Evolutionary conservation across 208 protist species (phyloP).

Genomic region (Endotrypanum monterogeii): DNA sequence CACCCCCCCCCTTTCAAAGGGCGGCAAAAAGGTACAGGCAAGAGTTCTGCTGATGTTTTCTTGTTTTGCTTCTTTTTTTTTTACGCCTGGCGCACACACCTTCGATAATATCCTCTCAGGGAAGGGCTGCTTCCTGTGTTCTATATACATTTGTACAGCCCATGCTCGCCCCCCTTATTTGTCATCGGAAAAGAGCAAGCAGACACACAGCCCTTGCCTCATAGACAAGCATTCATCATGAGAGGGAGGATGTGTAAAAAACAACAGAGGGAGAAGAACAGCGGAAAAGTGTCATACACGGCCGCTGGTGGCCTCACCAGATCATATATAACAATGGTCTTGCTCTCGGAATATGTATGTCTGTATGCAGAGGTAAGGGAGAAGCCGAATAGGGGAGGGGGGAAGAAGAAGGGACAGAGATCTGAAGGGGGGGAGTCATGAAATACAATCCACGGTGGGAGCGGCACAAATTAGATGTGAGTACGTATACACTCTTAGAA

Average conservation of each 20-base stretch:
- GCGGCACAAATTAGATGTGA: not conserved
- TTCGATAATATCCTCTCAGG: too few relatives aligned
- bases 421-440: too few relatives aligned
- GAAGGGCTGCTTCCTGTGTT: not conserved
- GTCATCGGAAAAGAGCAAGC: not conserved
- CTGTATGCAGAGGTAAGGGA: not conserved
- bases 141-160: conserved; percentile 5
- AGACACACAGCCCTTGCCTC: not conserved
- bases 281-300: not conserved
- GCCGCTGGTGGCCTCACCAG: too few relatives aligned
- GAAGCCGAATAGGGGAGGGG: too few relatives aligned
- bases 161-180: not conserved
- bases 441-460: not conserved
- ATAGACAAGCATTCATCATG: not conserved
- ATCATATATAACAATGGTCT: not conserved
- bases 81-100: too few relatives aligned
- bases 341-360: not conserved
- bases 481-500: not conserved
- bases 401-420: too few relatives aligned
- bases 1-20: too few relatives aligned
- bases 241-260: not conserved
- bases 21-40: too few relatives aligned
- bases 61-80: too few relatives aligned
- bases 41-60: too few relatives aligned
- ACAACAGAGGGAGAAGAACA: not conserved